These are phyloP conservation scores for Kodamaea laetipori DNA, from an alignment of 805 yeast genomes.

Conservation along the genomic window DNA sequence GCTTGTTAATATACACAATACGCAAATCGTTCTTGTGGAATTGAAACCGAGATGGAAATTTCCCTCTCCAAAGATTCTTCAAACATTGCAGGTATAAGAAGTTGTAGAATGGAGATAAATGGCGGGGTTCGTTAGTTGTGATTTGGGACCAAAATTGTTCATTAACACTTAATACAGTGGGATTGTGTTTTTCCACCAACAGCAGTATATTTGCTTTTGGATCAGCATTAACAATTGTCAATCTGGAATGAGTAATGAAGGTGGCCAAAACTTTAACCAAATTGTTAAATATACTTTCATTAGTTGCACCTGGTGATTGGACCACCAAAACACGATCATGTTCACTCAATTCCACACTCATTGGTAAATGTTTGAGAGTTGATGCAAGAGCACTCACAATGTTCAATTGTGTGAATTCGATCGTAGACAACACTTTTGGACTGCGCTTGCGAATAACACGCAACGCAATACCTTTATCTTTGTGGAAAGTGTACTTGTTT, in stretches of 20 bases:
- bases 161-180: conserved; percentile 34
- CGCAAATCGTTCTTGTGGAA: conserved; percentile 32
- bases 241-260: conserved; percentile 34
- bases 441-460: conserved; percentile 23
- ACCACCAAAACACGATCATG: conserved; percentile 28
- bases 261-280: conserved; percentile 43
- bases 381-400: conserved; percentile 57
- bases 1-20: conserved; percentile 42
- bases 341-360: conserved; percentile 32
- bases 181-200: conserved; percentile 19
- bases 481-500: conserved; percentile 33
- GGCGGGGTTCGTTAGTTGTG: conserved; percentile 13
- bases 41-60: conserved; percentile 35
- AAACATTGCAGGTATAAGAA: conserved; percentile 38
- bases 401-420: conserved; percentile 50
- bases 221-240: conserved; percentile 21
- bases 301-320: conserved; percentile 17
- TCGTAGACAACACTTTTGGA: conserved; percentile 18
- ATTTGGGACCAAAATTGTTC: conserved; percentile 25
- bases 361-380: conserved; percentile 49
- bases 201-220: conserved; percentile 8
- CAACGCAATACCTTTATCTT: conserved; percentile 42
- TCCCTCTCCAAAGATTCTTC: conserved; percentile 51
- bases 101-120: conserved; percentile 18
- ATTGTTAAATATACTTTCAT: conserved; percentile 30